These are phyloP conservation scores for Sporothrix globosa DNA, from an alignment of 2,329 filamentous ascomycete genomes.

Conservation along the genomic window DNA sequence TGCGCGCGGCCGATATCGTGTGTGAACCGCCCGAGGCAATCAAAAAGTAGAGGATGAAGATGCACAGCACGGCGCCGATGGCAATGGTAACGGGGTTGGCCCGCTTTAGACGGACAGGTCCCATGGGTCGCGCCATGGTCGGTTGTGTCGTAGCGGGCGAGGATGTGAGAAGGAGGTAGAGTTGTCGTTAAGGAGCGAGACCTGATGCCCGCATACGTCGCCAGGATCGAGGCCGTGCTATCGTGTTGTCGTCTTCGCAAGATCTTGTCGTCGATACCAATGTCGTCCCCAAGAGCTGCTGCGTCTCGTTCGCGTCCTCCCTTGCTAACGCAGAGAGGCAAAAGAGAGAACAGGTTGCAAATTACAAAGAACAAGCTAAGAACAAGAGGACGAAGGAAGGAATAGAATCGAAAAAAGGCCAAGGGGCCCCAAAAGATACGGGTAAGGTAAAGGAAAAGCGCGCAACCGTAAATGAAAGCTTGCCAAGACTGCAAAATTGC, in stretches of 20 bases:
- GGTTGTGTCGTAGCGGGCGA: slow-evolving; percentile 24
- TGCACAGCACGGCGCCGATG: slow-evolving; percentile 70
- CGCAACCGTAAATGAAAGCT: slow-evolving; percentile 10
- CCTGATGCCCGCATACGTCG: background rate
- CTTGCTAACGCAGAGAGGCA: background rate
- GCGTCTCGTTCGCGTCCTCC: slow-evolving; percentile 8
- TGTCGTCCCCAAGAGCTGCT: slow-evolving; percentile 10
- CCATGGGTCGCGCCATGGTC: slow-evolving; percentile 61
- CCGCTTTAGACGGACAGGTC: slow-evolving; percentile 73
- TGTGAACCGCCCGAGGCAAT: slow-evolving; percentile 49
- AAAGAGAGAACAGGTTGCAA: background rate
- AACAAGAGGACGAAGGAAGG: slow-evolving; percentile 21
- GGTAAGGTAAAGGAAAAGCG: slow-evolving; percentile 3
- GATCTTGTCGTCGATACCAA: background rate
- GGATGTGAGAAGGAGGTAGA: background rate
- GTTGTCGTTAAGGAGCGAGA: background rate
- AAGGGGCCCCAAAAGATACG: slow-evolving; percentile 14
- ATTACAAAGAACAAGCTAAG: slow-evolving; percentile 8
- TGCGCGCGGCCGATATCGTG: slow-evolving; percentile 44
- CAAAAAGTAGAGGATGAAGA: slow-evolving; percentile 71
- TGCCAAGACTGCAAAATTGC: slow-evolving; percentile 21
- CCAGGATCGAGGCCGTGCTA: background rate
- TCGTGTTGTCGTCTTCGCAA: background rate
- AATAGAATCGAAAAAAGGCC: slow-evolving; percentile 18
- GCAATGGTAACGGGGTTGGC: slow-evolving; percentile 75